Conservation (phyloP, 768 basidiomycete genomes). For the Glaciozyma antarctica region DNA sequence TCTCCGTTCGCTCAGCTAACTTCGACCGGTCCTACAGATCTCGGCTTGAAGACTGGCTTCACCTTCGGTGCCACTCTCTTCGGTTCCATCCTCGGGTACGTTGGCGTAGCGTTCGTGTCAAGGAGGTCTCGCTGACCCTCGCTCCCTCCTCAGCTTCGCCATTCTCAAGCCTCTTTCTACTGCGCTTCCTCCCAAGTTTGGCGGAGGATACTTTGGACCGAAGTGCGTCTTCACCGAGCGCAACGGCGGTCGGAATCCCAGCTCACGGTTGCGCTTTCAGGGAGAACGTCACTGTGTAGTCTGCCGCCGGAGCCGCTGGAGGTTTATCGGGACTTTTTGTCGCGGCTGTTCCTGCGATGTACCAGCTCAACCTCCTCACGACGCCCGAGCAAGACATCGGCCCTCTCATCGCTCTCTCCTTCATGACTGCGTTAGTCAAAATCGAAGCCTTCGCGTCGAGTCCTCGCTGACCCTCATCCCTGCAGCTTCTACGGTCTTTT, state of each 20-base stretch:
- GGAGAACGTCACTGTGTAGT: constrained; percentile 58
- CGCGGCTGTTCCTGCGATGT: not conserved
- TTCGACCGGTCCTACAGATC: constrained; percentile 36
- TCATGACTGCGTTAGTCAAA: not conserved
- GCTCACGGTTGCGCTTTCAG: too few species aligned
- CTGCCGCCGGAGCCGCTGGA: constrained; percentile 48
- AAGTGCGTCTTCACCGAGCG: constrained; percentile 36
- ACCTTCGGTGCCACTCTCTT: constrained; percentile 58
- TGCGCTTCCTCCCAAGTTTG: constrained; percentile 35
- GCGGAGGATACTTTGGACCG: constrained; percentile 50
- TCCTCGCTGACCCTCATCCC: constrained; percentile 8
- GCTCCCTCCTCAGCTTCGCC: not conserved
- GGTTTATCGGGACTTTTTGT: constrained; percentile 16
- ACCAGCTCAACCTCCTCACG: not conserved
- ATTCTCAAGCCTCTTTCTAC: not conserved
- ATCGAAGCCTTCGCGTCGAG: not conserved
- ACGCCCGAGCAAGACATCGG: not conserved
- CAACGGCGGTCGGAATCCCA: too few species aligned
- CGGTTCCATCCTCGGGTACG: constrained; percentile 42
- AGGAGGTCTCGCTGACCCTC: too few species aligned
- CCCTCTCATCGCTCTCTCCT: not conserved
- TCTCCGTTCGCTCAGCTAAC: not conserved
- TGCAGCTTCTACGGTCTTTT: constrained; percentile 38
- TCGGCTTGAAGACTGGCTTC: constrained; percentile 60
- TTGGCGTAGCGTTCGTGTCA: not conserved